These are phyloP conservation scores for Dendrobium catenatum DNA, from an alignment of 106 monocot genomes.

Conservation along the genomic window DNA sequence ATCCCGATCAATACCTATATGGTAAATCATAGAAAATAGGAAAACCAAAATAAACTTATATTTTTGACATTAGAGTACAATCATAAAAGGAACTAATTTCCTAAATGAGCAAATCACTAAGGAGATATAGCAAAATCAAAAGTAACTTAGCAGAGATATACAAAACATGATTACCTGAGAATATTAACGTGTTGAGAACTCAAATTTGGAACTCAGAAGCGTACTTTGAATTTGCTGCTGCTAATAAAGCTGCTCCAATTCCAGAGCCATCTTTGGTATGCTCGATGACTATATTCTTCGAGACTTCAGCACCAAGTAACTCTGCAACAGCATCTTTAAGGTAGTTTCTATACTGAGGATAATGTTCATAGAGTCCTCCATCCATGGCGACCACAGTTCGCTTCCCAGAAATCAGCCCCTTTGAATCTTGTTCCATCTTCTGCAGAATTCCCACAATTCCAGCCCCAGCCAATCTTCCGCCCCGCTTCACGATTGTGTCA, in stretches of 20 bases:
- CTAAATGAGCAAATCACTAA: no score
- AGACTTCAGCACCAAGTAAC: conserved; percentile 36
- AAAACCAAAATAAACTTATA: no score
- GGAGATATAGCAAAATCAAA: no score
- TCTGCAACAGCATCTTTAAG: conserved; percentile 49
- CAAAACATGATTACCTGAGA: no score
- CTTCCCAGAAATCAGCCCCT: conserved; percentile 16
- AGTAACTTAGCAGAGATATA: no score
- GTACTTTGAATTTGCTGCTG: conserved; percentile 38
- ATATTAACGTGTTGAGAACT: no score
- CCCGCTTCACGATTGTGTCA: conserved; percentile 43
- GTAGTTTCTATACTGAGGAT: conserved; percentile 47
- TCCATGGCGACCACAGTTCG: conserved; percentile 69
- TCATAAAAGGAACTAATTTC: no score
- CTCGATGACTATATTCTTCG: conserved; percentile 42
- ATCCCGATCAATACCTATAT: no score
- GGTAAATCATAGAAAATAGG: no score
- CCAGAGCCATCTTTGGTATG: conserved; percentile 65
- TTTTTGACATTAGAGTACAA: no score
- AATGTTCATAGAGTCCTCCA: conserved; percentile 62
- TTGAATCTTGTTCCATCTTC: conserved; percentile 44
- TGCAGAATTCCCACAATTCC: conserved; percentile 60
- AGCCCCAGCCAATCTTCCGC: conserved; percentile 41
- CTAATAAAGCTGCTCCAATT: conserved; percentile 60
- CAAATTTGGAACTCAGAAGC: no score